Conservation (phyloP, 352 stramenopile species). For the Thalassiosira livingstoniorum region DNA sequence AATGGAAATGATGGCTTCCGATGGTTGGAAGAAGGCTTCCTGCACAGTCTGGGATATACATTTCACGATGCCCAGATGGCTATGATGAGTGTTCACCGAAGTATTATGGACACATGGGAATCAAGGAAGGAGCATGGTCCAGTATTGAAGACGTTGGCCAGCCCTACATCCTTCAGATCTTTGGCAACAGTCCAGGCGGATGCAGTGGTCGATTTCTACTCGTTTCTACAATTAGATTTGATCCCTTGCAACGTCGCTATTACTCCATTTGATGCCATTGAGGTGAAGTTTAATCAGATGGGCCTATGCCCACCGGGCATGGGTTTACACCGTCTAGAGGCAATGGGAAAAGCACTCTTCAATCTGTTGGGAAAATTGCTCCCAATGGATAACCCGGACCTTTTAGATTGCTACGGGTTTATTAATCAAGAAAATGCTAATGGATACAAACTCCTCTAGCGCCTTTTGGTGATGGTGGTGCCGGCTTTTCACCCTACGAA, state of each 20-base stretch:
- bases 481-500: neutral
- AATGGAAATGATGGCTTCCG: no score
- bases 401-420: neutral
- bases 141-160: no score
- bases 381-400: neutral
- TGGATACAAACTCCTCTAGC: neutral
- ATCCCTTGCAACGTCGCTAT: neutral
- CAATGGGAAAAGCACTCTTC: neutral
- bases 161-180: no score
- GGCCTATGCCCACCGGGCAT: neutral
- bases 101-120: no score
- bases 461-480: neutral
- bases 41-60: no score
- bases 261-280: neutral
- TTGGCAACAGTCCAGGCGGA: neutral
- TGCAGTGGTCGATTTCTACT: neutral
- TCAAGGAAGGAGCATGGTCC: no score
- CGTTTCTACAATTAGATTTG: neutral
- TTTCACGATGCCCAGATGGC: no score
- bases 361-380: neutral
- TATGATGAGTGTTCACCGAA: no score
- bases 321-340: no score
- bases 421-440: neutral
- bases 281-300: neutral
- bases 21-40: no score